A percentile compares a stretch with the other conserved stretches of the same genome.
phyloP scores from a whole-genome alignment of 2,329 filamentous ascomycete genomes.

The Diplocarpon rosae region DNA sequence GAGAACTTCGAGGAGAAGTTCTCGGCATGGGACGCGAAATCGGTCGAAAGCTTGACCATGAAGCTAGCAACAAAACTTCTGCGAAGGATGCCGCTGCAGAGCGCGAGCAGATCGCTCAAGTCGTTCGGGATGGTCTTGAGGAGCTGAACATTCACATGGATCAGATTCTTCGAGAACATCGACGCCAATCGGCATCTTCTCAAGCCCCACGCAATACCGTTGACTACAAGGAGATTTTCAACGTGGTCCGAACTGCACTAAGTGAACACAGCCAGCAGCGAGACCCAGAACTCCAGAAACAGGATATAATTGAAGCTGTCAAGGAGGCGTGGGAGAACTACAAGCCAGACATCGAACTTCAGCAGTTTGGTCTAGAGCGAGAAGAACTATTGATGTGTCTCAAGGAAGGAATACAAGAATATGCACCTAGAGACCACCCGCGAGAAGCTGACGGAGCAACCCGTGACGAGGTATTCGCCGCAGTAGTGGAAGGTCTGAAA shows the following conservation, averaged over 20 bases:
- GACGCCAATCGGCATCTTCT: conserved; percentile 55
- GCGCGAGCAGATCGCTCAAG: conserved; percentile 60
- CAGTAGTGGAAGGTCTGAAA: conserved; percentile 76
- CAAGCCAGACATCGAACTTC: conserved; percentile 83
- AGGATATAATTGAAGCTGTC: conserved; percentile 79
- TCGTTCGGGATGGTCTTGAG: conserved; percentile 69
- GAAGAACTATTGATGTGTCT: conserved; percentile 84
- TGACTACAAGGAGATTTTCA: conserved; percentile 78
- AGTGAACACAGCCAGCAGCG: conserved; percentile 40
- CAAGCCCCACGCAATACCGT: conserved; percentile 51
- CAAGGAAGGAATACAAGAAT: conserved; percentile 73
- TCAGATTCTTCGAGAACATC: conserved; percentile 63
- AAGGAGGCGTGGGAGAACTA: conserved; percentile 89
- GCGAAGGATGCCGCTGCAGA: conserved; percentile 38
- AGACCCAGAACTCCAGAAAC: conserved; percentile 50
- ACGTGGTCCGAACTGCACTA: conserved; percentile 66
- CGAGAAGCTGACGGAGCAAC: conserved; percentile 47
- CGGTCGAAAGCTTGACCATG: conserved; percentile 72
- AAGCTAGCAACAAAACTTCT: conserved; percentile 36
- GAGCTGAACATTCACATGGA: conserved; percentile 82
- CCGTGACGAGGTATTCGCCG: conserved; percentile 74
- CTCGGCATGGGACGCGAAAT: conserved; percentile 90
- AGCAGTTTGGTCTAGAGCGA: conserved; percentile 80
- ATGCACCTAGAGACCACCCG: conserved; percentile 37
- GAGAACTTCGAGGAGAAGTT: conserved; percentile 83